Percentiles rank a stretch among this genome's conserved stretches.
phyloP scores from a whole-genome alignment of 352 stramenopile species.

The Pythium volutum region DNA sequence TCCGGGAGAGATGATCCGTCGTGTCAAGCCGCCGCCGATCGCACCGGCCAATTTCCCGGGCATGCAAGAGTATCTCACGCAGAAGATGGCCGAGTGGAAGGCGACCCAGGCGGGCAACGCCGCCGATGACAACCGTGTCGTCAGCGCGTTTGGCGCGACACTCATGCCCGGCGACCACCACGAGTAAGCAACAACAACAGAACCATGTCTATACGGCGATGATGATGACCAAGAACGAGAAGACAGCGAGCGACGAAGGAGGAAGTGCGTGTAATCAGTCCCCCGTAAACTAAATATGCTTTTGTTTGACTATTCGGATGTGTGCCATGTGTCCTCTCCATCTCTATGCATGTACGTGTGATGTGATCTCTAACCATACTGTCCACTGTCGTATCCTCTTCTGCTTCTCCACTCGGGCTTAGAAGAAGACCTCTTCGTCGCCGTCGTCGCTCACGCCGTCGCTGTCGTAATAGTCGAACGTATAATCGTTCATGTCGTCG shows the following conservation, averaged over 20 bases:
- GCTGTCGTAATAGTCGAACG: conserved; percentile 79
- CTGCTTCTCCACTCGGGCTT: conserved; percentile 1
- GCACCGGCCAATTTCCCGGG: conserved; percentile 71
- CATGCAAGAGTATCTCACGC: conserved; percentile 72
- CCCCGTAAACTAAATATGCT: conserved; percentile 20
- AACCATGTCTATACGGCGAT: too few species aligned
- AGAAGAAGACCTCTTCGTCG: conserved; percentile 78
- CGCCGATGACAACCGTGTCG: conserved; percentile 46
- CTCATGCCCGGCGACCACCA: conserved; percentile 52
- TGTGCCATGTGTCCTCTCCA: too few species aligned
- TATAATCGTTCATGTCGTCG: conserved; percentile 82
- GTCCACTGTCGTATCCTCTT: not conserved
- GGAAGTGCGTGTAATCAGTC: conserved; percentile 10
- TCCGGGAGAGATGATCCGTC: conserved; percentile 71
- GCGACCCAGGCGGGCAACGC: conserved; percentile 36
- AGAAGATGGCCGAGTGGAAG: conserved; percentile 51
- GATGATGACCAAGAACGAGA: not conserved
- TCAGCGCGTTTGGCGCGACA: conserved; percentile 36
- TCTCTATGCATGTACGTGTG: too few species aligned
- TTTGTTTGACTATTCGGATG: not conserved
- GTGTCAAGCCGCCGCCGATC: conserved; percentile 65
- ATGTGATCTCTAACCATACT: too few species aligned
- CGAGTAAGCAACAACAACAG: not conserved
- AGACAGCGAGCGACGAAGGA: not conserved
- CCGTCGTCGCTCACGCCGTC: conserved; percentile 63